phyloP scores from a whole-genome alignment of 2,329 filamentous ascomycete genomes.

The Epichloe typhina region DNA sequence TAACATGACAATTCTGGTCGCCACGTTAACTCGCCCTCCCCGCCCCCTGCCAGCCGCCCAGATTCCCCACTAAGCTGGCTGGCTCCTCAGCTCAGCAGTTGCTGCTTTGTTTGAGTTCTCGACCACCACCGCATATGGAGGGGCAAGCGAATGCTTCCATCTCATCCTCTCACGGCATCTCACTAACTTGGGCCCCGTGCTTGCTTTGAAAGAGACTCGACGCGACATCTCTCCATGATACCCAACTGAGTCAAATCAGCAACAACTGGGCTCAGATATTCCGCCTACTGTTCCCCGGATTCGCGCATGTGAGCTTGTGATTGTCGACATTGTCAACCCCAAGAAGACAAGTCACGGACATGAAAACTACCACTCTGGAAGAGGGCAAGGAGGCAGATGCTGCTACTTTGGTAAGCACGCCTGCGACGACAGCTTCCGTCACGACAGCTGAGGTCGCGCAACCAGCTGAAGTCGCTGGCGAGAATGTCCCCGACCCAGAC shows the following conservation, averaged over 20 bases:
- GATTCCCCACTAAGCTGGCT: background rate
- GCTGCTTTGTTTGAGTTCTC: background rate
- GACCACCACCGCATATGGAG: constrained; percentile 2
- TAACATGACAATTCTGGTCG: too few relatives aligned
- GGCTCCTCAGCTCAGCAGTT: constrained; percentile 6
- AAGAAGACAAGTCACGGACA: constrained; percentile 8
- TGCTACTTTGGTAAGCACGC: constrained; percentile 10
- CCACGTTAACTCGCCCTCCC: too few relatives aligned
- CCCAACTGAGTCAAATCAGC: background rate
- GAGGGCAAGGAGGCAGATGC: constrained; percentile 11
- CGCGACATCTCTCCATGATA: background rate
- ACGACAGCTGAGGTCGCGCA: background rate
- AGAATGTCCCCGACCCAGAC: constrained; percentile 72
- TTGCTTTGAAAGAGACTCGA: background rate
- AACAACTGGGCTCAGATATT: background rate
- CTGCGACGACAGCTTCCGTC: constrained; percentile 4
- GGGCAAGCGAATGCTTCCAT: constrained; percentile 1
- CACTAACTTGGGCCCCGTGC: background rate
- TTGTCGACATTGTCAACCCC: background rate
- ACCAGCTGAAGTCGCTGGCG: constrained; percentile 13
- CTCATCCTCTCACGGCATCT: background rate
- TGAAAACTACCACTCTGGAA: constrained; percentile 9
- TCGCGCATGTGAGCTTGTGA: constrained; percentile 10
- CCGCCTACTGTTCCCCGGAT: background rate
- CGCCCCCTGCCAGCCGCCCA: too few relatives aligned